phyloP scores from a whole-genome alignment of 108 stramenopile species.

The Nitzschia palea region DNA sequence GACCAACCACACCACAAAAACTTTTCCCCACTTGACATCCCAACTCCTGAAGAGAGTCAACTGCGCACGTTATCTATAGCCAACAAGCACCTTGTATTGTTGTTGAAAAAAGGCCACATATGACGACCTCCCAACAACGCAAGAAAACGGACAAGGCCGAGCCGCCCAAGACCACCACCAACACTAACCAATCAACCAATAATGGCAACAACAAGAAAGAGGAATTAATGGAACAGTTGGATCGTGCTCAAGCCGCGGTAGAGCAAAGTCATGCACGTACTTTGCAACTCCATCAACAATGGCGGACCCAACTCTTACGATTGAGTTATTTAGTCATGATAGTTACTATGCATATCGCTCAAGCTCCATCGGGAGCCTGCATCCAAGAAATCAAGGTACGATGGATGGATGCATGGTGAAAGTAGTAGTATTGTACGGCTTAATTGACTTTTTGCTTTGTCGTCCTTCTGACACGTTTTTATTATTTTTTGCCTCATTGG shows the following conservation, averaged over 20 bases:
- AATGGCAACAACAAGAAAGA: background rate
- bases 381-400: conserved; percentile 48
- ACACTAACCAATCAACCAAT: background rate
- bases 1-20: no score
- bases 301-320: conserved; percentile 51
- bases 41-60: no score
- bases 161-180: background rate
- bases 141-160: conserved; percentile 10
- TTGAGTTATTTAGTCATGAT: conserved; percentile 48
- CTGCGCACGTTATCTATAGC: no score
- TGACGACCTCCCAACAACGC: background rate
- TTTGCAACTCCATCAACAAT: conserved; percentile 36
- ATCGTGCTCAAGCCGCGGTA: conserved; percentile 17
- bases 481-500: background rate
- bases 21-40: no score
- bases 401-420: background rate
- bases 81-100: no score
- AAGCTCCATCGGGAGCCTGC: conserved; percentile 43
- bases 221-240: conserved; percentile 14
- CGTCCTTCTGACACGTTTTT: background rate
- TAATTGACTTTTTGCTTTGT: background rate
- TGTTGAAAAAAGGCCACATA: background rate
- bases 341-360: conserved; percentile 45
- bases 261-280: background rate
- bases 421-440: background rate